A percentile compares a stretch with the other conserved stretches of the same genome.
These are phyloP conservation scores for Penicillium thymicola DNA, from an alignment of 2,329 filamentous ascomycete species.

Conservation along the genomic window DNA sequence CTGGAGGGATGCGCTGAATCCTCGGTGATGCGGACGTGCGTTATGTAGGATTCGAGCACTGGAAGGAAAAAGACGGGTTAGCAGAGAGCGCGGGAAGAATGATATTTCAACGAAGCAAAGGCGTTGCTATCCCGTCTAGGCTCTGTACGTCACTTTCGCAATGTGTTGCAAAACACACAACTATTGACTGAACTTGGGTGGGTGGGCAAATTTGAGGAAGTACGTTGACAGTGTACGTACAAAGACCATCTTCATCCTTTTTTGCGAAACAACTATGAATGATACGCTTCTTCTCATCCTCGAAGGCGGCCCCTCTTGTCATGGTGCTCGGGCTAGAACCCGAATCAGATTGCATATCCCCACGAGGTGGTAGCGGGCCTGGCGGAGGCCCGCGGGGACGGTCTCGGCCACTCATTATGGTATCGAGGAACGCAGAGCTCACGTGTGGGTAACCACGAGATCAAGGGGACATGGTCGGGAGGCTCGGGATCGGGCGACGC, in stretches of 20 bases:
- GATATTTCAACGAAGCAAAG: neutral
- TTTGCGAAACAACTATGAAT: conserved; percentile 93
- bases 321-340: conserved; percentile 33
- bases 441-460: conserved; percentile 23
- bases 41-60: conserved; percentile 95
- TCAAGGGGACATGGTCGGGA: conserved; percentile 35
- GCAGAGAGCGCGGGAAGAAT: conserved; percentile 15
- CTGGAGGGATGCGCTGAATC: conserved; percentile 77
- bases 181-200: neutral
- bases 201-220: neutral
- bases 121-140: neutral
- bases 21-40: conserved; percentile 88
- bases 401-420: conserved; percentile 39
- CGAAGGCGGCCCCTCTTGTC: conserved; percentile 75
- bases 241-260: conserved; percentile 78
- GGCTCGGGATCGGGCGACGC: conserved; percentile 15
- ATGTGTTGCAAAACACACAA: neutral
- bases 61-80: conserved; percentile 10
- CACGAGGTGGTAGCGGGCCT: conserved; percentile 29
- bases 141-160: neutral
- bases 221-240: conserved; percentile 53
- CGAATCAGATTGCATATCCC: conserved; percentile 31
- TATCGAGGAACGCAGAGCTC: conserved; percentile 20
- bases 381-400: conserved; percentile 34
- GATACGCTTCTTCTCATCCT: conserved; percentile 94